Evolutionary conservation across 495 filamentous ascomycete species (phyloP).

Genomic region (Peziza echinospora): DNA sequence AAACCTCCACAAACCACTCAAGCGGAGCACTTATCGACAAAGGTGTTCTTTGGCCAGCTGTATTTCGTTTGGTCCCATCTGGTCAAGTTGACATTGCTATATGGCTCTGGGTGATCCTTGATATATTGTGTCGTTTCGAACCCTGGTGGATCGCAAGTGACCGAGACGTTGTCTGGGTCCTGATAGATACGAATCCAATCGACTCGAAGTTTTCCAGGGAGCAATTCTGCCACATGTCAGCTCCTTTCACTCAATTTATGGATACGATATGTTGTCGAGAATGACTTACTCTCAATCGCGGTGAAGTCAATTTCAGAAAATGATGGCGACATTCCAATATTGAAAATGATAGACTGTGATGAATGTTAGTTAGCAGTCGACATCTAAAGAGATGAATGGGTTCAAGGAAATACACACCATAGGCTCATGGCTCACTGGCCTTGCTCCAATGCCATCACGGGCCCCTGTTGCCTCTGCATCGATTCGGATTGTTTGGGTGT

Average conservation of each 20-base stretch:
- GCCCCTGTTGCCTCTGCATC: slow-evolving; percentile 42
- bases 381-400: too few relatives aligned
- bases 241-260: too few relatives aligned
- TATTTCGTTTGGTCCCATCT: slow-evolving; percentile 29
- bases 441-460: slow-evolving; percentile 54
- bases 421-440: slow-evolving; percentile 46
- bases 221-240: slow-evolving; percentile 23
- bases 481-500: slow-evolving; percentile 42
- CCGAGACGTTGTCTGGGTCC: slow-evolving; percentile 29
- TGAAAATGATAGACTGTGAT: slow-evolving; percentile 42
- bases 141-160: slow-evolving; percentile 51
- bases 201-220: slow-evolving; percentile 49
- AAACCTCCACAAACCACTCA: too few relatives aligned
- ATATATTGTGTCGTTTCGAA: slow-evolving; percentile 57
- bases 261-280: too few relatives aligned
- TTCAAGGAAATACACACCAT: too few relatives aligned
- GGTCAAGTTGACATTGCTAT: slow-evolving; percentile 45
- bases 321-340: slow-evolving; percentile 50
- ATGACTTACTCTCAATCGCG: slow-evolving; percentile 21
- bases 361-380: too few relatives aligned
- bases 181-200: slow-evolving; percentile 64
- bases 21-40: slow-evolving; percentile 30
- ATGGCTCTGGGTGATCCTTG: slow-evolving; percentile 36
- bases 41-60: slow-evolving; percentile 28
- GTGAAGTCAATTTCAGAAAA: slow-evolving; percentile 41